Conservation (phyloP, 176 grass and related monocot genomes). For the Rhynchospora breviuscula region DNA sequence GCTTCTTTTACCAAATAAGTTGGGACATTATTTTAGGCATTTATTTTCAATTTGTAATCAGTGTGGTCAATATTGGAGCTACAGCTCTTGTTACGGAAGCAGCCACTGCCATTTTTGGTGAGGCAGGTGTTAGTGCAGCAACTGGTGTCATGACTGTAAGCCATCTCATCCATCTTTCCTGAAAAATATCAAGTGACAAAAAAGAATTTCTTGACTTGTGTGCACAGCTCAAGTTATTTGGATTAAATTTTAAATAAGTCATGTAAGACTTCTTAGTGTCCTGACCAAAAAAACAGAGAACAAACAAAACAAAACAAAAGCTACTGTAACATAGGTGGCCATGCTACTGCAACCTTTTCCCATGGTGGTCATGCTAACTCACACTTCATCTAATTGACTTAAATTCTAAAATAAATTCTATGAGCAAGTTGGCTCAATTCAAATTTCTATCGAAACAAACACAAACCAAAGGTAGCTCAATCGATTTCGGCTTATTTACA, state of each 20-base stretch:
- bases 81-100: conserved; percentile 95
- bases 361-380: no score
- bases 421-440: no score
- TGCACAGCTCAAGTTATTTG: neutral
- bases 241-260: neutral
- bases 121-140: conserved; percentile 86
- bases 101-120: conserved; percentile 92
- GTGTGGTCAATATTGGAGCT: conserved; percentile 91
- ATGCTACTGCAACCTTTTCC: no score
- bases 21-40: neutral
- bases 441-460: no score
- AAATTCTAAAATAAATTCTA: no score
- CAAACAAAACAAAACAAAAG: neutral
- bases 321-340: neutral
- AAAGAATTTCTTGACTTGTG: neutral
- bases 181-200: conserved; percentile 1
- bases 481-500: no score
- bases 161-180: conserved; percentile 6
- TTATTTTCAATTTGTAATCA: conserved; percentile 35
- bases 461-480: no score
- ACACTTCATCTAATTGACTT: no score
- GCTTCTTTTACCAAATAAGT: neutral
- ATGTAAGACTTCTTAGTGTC: neutral
- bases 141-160: conserved; percentile 97
- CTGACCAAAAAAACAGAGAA: neutral